These are phyloP conservation scores for Paramyrothecium sp. DNA, from an alignment of 2,329 filamentous ascomycete species.

Conservation along the genomic window DNA sequence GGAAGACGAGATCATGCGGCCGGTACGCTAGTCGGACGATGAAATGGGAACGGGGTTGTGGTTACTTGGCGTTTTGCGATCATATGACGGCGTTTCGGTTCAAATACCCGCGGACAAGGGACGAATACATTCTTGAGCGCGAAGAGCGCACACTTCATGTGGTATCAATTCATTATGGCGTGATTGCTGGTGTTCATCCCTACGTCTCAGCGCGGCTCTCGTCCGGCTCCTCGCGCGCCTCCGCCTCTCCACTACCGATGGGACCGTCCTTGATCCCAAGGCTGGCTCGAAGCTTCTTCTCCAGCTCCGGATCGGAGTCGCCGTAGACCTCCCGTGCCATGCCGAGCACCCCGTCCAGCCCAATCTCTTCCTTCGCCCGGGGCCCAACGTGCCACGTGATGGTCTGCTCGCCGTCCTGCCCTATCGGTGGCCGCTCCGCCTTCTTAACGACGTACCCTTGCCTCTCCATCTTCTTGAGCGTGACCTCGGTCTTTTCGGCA, in stretches of 20 bases:
- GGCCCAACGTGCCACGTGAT: slow-evolving; percentile 84
- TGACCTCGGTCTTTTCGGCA: slow-evolving; percentile 70
- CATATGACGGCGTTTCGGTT: slow-evolving; percentile 17
- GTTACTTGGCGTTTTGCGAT: neutral
- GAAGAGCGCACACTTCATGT: neutral
- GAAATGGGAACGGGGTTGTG: neutral
- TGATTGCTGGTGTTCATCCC: neutral
- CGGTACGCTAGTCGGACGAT: neutral
- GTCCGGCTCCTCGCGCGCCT: slow-evolving; percentile 20
- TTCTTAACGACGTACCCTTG: slow-evolving; percentile 82
- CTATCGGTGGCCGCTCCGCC: slow-evolving; percentile 57
- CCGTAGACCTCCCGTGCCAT: slow-evolving; percentile 65
- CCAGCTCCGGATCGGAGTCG: slow-evolving; percentile 50
- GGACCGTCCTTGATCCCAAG: slow-evolving; percentile 46
- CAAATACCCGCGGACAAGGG: slow-evolving; percentile 18
- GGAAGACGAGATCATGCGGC: slow-evolving; percentile 30
- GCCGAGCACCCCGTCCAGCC: slow-evolving; percentile 69
- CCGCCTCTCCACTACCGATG: slow-evolving; percentile 4
- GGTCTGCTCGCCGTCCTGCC: slow-evolving; percentile 66
- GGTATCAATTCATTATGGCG: slow-evolving; percentile 14
- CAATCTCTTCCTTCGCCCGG: slow-evolving; percentile 82
- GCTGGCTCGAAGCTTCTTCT: slow-evolving; percentile 60
- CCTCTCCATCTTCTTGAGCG: slow-evolving; percentile 71
- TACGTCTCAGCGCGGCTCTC: slow-evolving; percentile 11
- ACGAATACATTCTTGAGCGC: neutral